Evolutionary conservation across 805 yeast species (phyloP), one percentile per base, ranked within the genome.

Genomic region (Lachancea lanzarotensis): DNA sequence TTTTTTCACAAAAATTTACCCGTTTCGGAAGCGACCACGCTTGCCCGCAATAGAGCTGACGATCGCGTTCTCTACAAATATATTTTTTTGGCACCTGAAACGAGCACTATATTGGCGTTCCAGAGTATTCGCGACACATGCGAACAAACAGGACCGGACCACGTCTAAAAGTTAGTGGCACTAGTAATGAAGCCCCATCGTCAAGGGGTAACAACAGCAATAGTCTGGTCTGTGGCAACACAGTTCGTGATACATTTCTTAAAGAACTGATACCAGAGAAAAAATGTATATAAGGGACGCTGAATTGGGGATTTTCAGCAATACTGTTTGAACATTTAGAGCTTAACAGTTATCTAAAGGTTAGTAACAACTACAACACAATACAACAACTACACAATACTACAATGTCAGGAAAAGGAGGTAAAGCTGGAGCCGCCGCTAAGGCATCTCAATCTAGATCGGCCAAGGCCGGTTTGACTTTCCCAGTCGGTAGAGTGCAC

Each of bases 401-500:
- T 18, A 56, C 41, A 72, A 84, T 84, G 93, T 83, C 91, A 64
- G 76, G 76, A 65, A 72, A 72, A 71, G 76, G 83, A 79, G 93
- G 93, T 68, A 90, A 90, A 76, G 95, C 96, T 68, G 95, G 95
- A 67, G 77, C 95, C 59, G 73, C 95, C 62, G 90, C 88, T 70
- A 91, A 91, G 76, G 89, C 95, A 65, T 84, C 97, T 67, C 93
- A 91, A 77, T 85, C 97, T 46, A 88, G 98, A 82, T 91, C 98
- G 60, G 83, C 96, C 54, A 91, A 89, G 79, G 97, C 98, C 68
- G 98, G 97, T 72, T 81, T 91, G 68, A 87, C 95, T 63, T 91
- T 91, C 95, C 98, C 98, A 76, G 98, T 91, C 59, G 98, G 98
- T 73, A 90, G 98, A 82, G 93, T 91, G 60, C 96, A 91, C 79